Evolutionary conservation across 768 basidiomycete species (phyloP), one percentile per base, ranked within the genome.

Genomic region (Suillus variegatus): DNA sequence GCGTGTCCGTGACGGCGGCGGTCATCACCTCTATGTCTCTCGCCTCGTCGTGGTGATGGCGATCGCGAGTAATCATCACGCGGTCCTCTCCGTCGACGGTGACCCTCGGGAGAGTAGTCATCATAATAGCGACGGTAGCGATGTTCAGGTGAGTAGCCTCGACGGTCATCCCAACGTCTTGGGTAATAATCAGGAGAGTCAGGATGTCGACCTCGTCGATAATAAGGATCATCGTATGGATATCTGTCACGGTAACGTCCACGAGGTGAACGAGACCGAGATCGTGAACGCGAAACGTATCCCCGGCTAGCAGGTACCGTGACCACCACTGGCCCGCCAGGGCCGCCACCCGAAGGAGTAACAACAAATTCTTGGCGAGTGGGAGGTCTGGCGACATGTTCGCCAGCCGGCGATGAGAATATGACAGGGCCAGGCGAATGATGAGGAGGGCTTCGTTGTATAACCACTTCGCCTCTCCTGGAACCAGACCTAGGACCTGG

Each of bases 341-440:
- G 14, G 51, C 8, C 51, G n/a, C 61, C 62, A 20, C 65, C 61
- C 16, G 72, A 43, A 7, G 65, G 49, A 13, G 65, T 64, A 20
- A 64, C 64, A 22, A 62, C 64, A 14, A 68, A 73, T 25, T 67
- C 73, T 32, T 71, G 71, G 55, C 73, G 71, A 51, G 73, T 67
- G 49, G 72, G 79, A 18, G 74, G 71, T 56, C 67, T 70, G 35
- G 16, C 69, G 38, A 66, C 43, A 36, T 41, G 41, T 13, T 65
- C 63, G 25, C 9, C 41, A 28, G 68, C 61, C 10, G 67, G 66
- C 46, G 69, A 56, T 3, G 65, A 72, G 18, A 73, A 60, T n/a
- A 71, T 35, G 55, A 72, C 65, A 35, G 74, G 66, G 55, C 71
- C 61, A 32, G 76, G 75, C 61, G 72, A 69, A 25, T 57, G 72